phyloP scores from a whole-genome alignment of 2,329 filamentous ascomycete genomes.

The Xylariaceae sp. region DNA sequence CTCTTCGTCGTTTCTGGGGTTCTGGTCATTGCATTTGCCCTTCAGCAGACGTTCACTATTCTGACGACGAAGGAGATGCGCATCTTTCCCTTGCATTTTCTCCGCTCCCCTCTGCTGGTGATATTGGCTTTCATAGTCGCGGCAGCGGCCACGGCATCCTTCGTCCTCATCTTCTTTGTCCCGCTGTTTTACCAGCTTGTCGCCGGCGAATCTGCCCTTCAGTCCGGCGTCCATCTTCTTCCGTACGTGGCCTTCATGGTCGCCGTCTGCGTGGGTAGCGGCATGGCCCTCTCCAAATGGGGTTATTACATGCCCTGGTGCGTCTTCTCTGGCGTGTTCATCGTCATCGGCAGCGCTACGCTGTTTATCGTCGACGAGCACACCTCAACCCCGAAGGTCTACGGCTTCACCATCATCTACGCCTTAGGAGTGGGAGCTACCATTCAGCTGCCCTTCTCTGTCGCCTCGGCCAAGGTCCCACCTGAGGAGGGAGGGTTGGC shows the following conservation, averaged over 20 bases:
- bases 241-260: conserved; percentile 35
- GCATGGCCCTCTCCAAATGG: conserved; percentile 29
- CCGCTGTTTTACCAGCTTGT: conserved; percentile 49
- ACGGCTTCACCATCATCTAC: conserved; percentile 34
- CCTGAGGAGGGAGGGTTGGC: conserved; percentile 24
- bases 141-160: not conserved
- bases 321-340: not conserved
- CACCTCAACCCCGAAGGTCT: conserved; percentile 22
- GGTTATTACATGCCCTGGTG: conserved; percentile 15
- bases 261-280: conserved; percentile 29
- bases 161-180: conserved; percentile 42
- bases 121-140: conserved; percentile 17
- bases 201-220: conserved; percentile 33
- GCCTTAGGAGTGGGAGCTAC: conserved; percentile 35
- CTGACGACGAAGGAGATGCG: conserved; percentile 35
- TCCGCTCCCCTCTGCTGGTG: conserved; percentile 32
- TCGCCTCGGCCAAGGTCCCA: conserved; percentile 29
- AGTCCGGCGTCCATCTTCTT: conserved; percentile 35
- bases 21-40: conserved; percentile 33
- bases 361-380: conserved; percentile 4
- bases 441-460: conserved; percentile 29
- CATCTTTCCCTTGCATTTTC: conserved; percentile 41
- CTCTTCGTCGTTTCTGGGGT: conserved; percentile 40
- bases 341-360: conserved; percentile 3
- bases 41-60: conserved; percentile 39